Conservation (phyloP, 306 rosid species). For the Cucurbita moschata region DNA sequence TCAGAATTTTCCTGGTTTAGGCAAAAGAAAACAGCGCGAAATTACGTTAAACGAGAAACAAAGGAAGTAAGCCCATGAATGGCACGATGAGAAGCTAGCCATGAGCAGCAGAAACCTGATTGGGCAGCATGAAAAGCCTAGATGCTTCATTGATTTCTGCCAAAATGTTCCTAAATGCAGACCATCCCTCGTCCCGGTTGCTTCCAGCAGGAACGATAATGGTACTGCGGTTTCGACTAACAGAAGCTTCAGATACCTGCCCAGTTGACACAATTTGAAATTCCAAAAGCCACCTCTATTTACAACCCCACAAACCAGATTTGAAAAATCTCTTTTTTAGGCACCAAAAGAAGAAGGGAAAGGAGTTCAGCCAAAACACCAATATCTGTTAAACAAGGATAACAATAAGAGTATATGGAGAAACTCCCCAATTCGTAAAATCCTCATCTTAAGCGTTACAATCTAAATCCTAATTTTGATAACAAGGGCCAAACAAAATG, state of each 20-base stretch:
- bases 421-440: not conserved
- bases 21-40: not conserved
- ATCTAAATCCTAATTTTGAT: not conserved
- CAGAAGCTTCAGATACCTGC: slow-evolving; percentile 97
- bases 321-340: not conserved
- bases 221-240: slow-evolving; percentile 95
- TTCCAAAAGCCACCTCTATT: not conserved
- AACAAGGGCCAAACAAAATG: not conserved
- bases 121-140: slow-evolving; percentile 79
- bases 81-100: not conserved
- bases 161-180: slow-evolving; percentile 90
- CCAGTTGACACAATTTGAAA: slow-evolving; percentile 7
- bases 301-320: not conserved
- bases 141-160: slow-evolving; percentile 96
- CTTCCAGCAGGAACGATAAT: slow-evolving; percentile 98
- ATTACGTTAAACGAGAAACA: slow-evolving; percentile 4
- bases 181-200: slow-evolving; percentile 93
- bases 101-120: slow-evolving; percentile 54
- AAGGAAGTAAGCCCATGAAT: not conserved
- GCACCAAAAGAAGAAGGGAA: not conserved
- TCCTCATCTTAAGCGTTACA: not conserved
- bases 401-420: not conserved
- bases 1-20: slow-evolving; percentile 70
- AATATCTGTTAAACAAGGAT: not conserved
- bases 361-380: not conserved